Base-by-base conservation (phyloP, 1,139 yeast genomes). In the Kurtzmaniella natalensis region DNA sequence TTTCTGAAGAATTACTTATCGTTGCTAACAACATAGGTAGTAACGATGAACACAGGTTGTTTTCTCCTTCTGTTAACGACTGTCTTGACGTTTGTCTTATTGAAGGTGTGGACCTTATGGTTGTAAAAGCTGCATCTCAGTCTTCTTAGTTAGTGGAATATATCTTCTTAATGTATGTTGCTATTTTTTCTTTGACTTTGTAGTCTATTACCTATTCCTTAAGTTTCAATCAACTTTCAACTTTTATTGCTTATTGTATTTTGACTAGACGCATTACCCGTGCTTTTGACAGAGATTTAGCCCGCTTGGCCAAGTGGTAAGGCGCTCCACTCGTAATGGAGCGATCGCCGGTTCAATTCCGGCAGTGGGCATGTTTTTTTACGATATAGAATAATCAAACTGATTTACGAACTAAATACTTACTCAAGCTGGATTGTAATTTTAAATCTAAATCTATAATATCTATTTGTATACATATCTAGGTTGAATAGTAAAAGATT, bases 271-370 rank as follows among this genome's bases (percentile, higher is more conserved):
- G n/a, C n/a, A n/a, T n/a, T n/a, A n/a, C n/a, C n/a, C n/a, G n/a
- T n/a, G n/a, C n/a, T 23, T 11, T 23, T 23, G 11, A 5, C 11
- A 23, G 14, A 23, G 14, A 23, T 11, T 29, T 21, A 30, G 69
- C 71, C 72, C 67, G 63, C 66, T 64, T 64, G 72, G 72, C 72
- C 73, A 64, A 67, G 72, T 66, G 72, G 72, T 66, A 66, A 64
- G 72, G 73, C 73, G 66, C 72, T 66, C 70, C 72, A 67, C 71
- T 64, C 70, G 71, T 64, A 67, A 67, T 67, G 72, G 70, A 65
- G 72, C 71, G 72, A 66, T 65, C 72, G 70, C 58, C 72, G 72
- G 72, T 66, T 66, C 72, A 69, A 66, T 60, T 65, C 72, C 72
- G 72, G 58, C 70, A 66, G 66, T 59, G 67, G 72, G 72, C 72